phyloP scores from a whole-genome alignment of 192 early-diverging fungal genomes.

The Cladochytrium replicatum region DNA sequence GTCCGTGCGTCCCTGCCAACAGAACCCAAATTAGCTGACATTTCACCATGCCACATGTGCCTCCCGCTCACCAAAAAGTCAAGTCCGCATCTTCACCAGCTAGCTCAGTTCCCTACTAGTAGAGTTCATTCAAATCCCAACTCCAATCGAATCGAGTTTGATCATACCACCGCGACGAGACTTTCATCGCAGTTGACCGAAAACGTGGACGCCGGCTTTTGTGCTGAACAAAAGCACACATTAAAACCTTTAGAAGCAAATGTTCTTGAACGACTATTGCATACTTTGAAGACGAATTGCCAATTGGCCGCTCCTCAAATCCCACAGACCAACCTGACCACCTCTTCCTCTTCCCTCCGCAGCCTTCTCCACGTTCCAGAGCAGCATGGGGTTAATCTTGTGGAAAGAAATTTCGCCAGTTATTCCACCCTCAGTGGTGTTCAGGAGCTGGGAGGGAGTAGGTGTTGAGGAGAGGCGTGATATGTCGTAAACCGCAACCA shows the following conservation, averaged over 20 bases:
- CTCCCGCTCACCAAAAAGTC: slow-evolving; percentile 22
- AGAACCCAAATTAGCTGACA: background rate
- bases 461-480: too few species aligned
- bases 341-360: too few species aligned
- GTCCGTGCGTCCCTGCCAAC: slow-evolving; percentile 25
- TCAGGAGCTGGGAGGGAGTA: too few species aligned
- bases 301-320: slow-evolving; percentile 10
- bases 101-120: slow-evolving; percentile 19
- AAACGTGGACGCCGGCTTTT: slow-evolving; percentile 23
- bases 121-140: background rate
- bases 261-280: too few species aligned
- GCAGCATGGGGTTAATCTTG: background rate
- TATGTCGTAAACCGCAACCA: too few species aligned
- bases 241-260: background rate
- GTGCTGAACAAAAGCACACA: slow-evolving; percentile 6
- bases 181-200: slow-evolving; percentile 18
- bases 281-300: too few species aligned
- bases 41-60: background rate
- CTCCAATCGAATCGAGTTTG: slow-evolving; percentile 5
- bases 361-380: slow-evolving; percentile 11
- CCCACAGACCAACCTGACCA: slow-evolving; percentile 18
- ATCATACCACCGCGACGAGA: slow-evolving; percentile 27
- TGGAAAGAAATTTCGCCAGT: slow-evolving; percentile 25
- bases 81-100: slow-evolving; percentile 32
- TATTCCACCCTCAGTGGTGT: too few species aligned